phyloP scores from a whole-genome alignment of 2,329 filamentous ascomycete genomes.

The Magnaporthales sp. region DNA sequence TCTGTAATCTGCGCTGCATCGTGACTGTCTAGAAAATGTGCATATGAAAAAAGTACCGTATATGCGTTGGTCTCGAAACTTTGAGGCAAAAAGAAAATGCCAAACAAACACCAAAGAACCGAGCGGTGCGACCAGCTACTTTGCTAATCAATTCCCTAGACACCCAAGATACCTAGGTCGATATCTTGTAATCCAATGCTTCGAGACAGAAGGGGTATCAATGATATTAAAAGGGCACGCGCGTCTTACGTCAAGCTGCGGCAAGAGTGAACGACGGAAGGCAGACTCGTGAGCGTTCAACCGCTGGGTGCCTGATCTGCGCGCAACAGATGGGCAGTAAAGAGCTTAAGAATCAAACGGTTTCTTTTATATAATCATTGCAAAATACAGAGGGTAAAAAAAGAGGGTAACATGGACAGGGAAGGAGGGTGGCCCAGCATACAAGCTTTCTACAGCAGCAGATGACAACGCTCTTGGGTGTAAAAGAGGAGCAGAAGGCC shows the following conservation, averaged over 20 bases:
- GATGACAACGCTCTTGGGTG: neutral
- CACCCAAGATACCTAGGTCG: neutral
- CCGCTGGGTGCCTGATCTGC: neutral
- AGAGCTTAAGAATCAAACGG: neutral
- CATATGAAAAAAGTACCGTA: neutral
- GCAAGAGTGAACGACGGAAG: neutral
- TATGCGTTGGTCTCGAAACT: neutral
- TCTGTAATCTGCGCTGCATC: neutral
- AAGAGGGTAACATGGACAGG: neutral
- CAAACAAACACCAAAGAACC: neutral
- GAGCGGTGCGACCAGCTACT: neutral
- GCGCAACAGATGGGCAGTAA: neutral
- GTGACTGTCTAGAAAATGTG: neutral
- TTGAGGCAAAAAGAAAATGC: neutral
- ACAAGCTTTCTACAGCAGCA: neutral
- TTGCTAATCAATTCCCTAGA: neutral
- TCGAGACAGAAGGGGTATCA: neutral
- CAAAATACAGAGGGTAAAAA: neutral
- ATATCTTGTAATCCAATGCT: neutral
- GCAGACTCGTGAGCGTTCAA: neutral
- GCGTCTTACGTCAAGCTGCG: neutral
- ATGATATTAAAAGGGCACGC: neutral
- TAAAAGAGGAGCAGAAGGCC: neutral
- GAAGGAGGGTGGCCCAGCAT: neutral
- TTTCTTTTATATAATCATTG: neutral